A percentile compares a stretch with the other conserved stretches of the same genome.
phyloP scores from a whole-genome alignment of 116 monocot species.

The Zostera marina region DNA sequence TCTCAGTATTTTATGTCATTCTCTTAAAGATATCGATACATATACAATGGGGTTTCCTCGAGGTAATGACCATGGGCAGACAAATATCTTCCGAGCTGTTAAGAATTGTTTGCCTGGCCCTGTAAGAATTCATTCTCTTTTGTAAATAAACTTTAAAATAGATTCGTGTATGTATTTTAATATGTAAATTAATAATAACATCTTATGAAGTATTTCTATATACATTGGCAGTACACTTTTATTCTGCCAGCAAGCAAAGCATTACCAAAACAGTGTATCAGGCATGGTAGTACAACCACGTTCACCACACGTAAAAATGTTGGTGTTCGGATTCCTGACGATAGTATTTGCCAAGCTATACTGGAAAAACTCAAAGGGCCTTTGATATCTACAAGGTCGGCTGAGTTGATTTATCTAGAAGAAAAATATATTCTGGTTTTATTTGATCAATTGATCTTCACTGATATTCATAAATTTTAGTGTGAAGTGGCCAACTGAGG shows the following conservation, averaged over 20 bases:
- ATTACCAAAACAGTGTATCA: conserved; percentile 79
- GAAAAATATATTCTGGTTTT: not conserved
- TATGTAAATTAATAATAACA: not conserved
- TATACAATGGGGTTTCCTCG: conserved; percentile 85
- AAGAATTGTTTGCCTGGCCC: conserved; percentile 86
- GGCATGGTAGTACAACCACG: conserved; percentile 46
- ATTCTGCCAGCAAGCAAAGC: conserved; percentile 81
- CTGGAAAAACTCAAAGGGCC: conserved; percentile 65
- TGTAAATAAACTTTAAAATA: not conserved
- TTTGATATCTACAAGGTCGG: conserved; percentile 76
- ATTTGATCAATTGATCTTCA: not conserved
- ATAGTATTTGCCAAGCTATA: conserved; percentile 71
- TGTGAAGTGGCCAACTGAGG: conserved; percentile 69
- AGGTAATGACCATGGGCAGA: conserved; percentile 75
- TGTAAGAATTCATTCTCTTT: conserved; percentile 29
- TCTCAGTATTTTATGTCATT: conserved; percentile 78
- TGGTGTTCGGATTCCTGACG: conserved; percentile 82
- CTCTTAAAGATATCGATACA: conserved; percentile 67
- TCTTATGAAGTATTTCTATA: conserved; percentile 6
- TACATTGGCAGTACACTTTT: conserved; percentile 69
- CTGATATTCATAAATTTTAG: conserved; percentile 14
- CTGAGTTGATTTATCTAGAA: conserved; percentile 1
- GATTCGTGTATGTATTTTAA: not conserved
- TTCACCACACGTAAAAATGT: conserved; percentile 57
- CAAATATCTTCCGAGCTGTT: conserved; percentile 71